Base-by-base conservation (phyloP, 176 grass and related monocot species). In the Phyllostachys edulis region DNA sequence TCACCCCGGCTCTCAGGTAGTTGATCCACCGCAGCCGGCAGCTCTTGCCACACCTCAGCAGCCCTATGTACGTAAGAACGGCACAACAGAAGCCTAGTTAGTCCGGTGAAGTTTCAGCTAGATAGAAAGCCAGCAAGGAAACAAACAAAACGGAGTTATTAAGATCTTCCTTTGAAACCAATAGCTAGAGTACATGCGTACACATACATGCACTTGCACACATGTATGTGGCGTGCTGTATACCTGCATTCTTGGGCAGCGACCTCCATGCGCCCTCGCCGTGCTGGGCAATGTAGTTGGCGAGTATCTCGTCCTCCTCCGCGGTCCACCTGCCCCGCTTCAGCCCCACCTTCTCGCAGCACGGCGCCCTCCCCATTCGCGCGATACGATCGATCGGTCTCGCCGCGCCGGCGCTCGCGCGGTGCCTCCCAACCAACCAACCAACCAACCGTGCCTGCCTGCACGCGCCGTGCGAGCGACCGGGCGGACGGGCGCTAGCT, bases 221-320 rank as follows among this genome's bases (percentile, higher is more conserved):
- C 9, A 12, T 45, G 34, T 41, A 4, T 9, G 51, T 54, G 23
- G 3, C n/a, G 56, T 4, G 4, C 9, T 60, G 11, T 10, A 60
- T 80, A 97, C 92, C 95, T 87, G 95, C 92, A 91, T 98, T 95
- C 89, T 95, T 95, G 69, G 95, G 95, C 26, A 98, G 87, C 46
- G 95, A 93, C 69, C 92, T 85, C 95, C 95, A 98, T 32, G 89
- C 90, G 0, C 92, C 91, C 82, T 98, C 95, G 6, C 95, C 95
- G 86, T 98, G 78, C 68, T 88, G 49, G 77, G 91, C 79, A 91
- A 98, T 95, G 80, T 98, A 98, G 75, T 32, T 86, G 7, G 87
- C 70, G 42, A 98, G 87, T 46, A 73, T 80, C 69, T 93, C 91
- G 51, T 98, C 95, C 77, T 98, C 95, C 75, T 91, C 95, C 45